Evolutionary conservation across 169 alveolate species (phyloP).

Genomic region (Babesia divergens): DNA sequence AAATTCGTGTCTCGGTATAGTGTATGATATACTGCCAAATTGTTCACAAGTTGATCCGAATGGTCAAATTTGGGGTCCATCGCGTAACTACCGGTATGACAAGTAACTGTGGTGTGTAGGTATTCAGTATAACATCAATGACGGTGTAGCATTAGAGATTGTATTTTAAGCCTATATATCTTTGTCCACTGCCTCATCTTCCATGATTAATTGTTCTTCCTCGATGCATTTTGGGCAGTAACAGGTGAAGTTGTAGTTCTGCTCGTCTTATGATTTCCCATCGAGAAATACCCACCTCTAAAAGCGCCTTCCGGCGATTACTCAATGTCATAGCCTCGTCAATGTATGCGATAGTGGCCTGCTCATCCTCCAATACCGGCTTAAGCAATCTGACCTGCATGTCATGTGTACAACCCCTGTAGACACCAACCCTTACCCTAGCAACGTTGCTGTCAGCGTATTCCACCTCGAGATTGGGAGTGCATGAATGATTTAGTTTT

Average conservation of each 20-base stretch:
- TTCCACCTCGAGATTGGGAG: constrained; percentile 56
- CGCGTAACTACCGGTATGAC: no score
- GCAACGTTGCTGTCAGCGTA: constrained; percentile 35
- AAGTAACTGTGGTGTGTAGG: no score
- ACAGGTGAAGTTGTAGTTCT: constrained; percentile 56
- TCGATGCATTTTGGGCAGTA: constrained; percentile 36
- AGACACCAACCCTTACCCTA: neutral
- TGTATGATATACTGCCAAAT: no score
- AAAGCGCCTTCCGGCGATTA: constrained; percentile 26
- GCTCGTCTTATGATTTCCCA: neutral
- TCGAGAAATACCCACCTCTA: neutral
- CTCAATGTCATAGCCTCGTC: constrained; percentile 20
- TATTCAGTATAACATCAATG: no score
- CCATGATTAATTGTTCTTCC: no score
- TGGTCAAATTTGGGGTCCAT: no score
- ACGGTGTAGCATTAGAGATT: no score
- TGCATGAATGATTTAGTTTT: constrained; percentile 56
- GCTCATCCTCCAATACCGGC: constrained; percentile 38
- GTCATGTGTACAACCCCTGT: neutral
- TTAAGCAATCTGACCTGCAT: constrained; percentile 23
- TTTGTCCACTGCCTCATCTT: no score
- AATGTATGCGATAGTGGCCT: constrained; percentile 54
- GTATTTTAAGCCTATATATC: no score
- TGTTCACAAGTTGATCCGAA: no score
- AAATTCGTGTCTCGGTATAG: no score